Conservation (phyloP, 805 yeast genomes). For the Cyberlindnera suaveolens region DNA sequence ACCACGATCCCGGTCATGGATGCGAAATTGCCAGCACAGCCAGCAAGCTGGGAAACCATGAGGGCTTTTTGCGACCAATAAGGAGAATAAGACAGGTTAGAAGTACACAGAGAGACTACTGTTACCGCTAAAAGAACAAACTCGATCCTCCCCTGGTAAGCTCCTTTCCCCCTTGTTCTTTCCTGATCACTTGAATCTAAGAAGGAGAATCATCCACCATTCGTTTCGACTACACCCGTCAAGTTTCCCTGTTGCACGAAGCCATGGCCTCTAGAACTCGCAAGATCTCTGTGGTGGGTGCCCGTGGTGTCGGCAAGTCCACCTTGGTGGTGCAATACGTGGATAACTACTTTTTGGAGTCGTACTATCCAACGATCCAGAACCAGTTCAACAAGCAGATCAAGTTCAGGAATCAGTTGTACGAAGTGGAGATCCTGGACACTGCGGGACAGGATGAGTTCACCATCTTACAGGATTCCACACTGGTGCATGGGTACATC, state of each 20-base stretch:
- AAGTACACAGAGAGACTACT: no score
- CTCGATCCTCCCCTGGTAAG: background rate
- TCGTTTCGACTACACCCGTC: constrained; percentile 8
- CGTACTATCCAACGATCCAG: constrained; percentile 87
- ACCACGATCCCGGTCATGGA: no score
- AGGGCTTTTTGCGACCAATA: no score
- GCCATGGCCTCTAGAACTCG: constrained; percentile 37
- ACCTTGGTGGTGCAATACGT: constrained; percentile 80
- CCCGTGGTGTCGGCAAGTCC: constrained; percentile 84
- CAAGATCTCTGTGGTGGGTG: constrained; percentile 81
- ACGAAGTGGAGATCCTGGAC: constrained; percentile 78
- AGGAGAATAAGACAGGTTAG: no score
- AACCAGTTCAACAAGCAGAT: constrained; percentile 73
- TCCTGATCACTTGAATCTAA: background rate
- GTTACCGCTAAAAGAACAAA: no score
- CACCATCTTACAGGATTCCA: constrained; percentile 62
- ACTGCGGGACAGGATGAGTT: constrained; percentile 95
- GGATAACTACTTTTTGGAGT: constrained; percentile 83
- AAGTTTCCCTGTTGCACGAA: no score
- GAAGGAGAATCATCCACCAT: constrained; percentile 1
- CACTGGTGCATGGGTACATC: constrained; percentile 75
- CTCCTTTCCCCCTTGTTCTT: background rate
- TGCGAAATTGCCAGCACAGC: no score
- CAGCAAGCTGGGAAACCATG: no score
- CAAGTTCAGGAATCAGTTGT: constrained; percentile 64